Conservation (phyloP, 805 yeast genomes). For the Cyberlindnera nakhonratchasimensis region DNA sequence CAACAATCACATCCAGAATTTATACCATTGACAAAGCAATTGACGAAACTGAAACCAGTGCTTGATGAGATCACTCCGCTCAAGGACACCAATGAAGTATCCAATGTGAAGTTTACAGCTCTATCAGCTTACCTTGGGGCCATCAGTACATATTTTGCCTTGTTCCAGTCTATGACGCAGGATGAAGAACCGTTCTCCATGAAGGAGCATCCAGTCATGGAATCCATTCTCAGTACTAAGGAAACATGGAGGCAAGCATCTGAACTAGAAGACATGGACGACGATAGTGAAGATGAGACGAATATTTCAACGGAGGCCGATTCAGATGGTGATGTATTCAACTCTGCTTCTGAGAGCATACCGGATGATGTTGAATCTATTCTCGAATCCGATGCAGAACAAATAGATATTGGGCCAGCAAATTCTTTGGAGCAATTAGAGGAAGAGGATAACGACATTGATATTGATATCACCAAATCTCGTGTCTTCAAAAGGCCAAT, state of each 20-base stretch:
- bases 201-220: slow-evolving; percentile 91
- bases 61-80: slow-evolving; percentile 36
- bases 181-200: slow-evolving; percentile 57
- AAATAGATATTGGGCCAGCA: slow-evolving; percentile 12
- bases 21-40: slow-evolving; percentile 68
- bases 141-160: slow-evolving; percentile 72
- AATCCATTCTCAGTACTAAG: slow-evolving; percentile 71
- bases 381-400: slow-evolving; percentile 12
- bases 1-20: slow-evolving; percentile 77
- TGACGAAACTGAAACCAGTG: slow-evolving; percentile 38
- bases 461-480: slow-evolving; percentile 49
- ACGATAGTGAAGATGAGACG: slow-evolving; percentile 17
- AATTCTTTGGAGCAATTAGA: slow-evolving; percentile 23
- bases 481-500: slow-evolving; percentile 45
- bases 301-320: slow-evolving; percentile 14
- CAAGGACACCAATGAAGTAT: slow-evolving; percentile 33
- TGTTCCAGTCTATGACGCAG: slow-evolving; percentile 56
- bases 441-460: slow-evolving; percentile 30
- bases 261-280: slow-evolving; percentile 37
- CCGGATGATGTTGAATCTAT: slow-evolving; percentile 18
- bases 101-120: slow-evolving; percentile 58
- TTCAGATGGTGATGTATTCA: slow-evolving; percentile 19
- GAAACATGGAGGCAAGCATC: slow-evolving; percentile 89
- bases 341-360: slow-evolving; percentile 17
- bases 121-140: slow-evolving; percentile 77